Conservation (phyloP, 2,329 filamentous ascomycete genomes). For the Fusarium avenaceum region DNA sequence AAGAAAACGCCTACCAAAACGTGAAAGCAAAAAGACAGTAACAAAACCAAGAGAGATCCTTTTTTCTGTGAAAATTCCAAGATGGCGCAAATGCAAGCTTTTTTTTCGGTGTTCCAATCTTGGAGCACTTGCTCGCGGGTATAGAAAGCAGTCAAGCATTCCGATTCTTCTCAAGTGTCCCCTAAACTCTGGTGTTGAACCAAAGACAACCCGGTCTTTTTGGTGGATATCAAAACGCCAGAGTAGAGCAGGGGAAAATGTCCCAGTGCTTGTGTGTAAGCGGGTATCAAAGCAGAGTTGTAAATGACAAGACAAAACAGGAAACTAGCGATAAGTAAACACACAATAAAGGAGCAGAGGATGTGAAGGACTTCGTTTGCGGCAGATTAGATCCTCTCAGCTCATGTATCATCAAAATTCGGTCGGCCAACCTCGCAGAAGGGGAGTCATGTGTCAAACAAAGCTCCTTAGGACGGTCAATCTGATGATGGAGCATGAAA, state of each 20-base stretch:
- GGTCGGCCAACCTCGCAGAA: conserved; percentile 67
- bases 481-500: conserved; percentile 63
- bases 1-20: conserved; percentile 41
- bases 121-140: conserved; percentile 43
- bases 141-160: conserved; percentile 40
- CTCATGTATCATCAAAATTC: conserved; percentile 59
- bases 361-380: conserved; percentile 41
- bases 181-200: conserved; percentile 33
- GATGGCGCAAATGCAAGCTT: conserved; percentile 39
- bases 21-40: conserved; percentile 41
- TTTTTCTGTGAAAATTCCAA: conserved; percentile 33
- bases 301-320: conserved; percentile 40
- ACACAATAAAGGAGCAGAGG: conserved; percentile 52
- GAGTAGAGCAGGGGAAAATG: conserved; percentile 33
- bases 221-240: conserved; percentile 43
- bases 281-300: conserved; percentile 48
- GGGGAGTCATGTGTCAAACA: conserved; percentile 59
- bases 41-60: conserved; percentile 39
- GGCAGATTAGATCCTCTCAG: conserved; percentile 57
- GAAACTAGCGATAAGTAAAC: conserved; percentile 26
- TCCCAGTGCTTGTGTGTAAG: conserved; percentile 36
- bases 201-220: conserved; percentile 37
- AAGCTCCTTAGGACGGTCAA: conserved; percentile 63
- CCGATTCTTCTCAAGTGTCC: conserved; percentile 36
- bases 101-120: conserved; percentile 33